Evolutionary conservation across 352 stramenopile species (phyloP).

Genomic region (Pelagophyceae sp.): DNA sequence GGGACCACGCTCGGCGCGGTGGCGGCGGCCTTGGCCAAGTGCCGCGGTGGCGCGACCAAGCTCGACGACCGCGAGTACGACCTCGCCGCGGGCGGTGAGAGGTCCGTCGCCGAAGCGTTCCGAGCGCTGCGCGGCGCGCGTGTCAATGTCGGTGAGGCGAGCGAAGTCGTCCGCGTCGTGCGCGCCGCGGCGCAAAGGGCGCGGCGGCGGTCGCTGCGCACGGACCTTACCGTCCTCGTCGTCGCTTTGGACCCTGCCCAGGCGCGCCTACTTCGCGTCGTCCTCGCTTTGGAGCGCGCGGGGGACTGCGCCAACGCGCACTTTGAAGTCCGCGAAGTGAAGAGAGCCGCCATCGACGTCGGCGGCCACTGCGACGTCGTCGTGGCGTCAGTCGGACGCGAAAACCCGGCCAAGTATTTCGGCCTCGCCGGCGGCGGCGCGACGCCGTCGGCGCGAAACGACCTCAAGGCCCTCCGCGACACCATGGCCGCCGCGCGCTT

Average conservation of each 20-base stretch:
- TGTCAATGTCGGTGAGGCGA: background rate
- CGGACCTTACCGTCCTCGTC: background rate
- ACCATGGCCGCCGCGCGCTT: too few species aligned
- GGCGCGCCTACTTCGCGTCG: background rate
- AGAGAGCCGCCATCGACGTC: background rate
- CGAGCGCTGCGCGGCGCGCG: background rate
- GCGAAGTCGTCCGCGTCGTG: background rate
- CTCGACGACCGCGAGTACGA: background rate
- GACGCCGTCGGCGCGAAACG: too few species aligned
- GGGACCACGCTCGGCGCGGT: slow-evolving; percentile 13
- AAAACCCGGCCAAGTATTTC: background rate
- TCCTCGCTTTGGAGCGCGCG: background rate
- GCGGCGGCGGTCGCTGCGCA: background rate
- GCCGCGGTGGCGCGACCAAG: background rate
- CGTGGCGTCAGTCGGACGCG: background rate
- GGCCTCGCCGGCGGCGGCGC: too few species aligned
- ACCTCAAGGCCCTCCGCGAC: too few species aligned
- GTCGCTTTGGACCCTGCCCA: background rate
- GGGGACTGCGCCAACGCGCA: background rate
- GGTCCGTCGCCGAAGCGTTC: background rate
- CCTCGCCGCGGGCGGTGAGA: background rate
- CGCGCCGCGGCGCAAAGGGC: background rate
- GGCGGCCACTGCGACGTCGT: background rate
- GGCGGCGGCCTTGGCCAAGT: background rate
- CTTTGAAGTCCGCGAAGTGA: background rate